Conservation (phyloP, 306 rosid genomes). For the Cicer pinnatifidum region DNA sequence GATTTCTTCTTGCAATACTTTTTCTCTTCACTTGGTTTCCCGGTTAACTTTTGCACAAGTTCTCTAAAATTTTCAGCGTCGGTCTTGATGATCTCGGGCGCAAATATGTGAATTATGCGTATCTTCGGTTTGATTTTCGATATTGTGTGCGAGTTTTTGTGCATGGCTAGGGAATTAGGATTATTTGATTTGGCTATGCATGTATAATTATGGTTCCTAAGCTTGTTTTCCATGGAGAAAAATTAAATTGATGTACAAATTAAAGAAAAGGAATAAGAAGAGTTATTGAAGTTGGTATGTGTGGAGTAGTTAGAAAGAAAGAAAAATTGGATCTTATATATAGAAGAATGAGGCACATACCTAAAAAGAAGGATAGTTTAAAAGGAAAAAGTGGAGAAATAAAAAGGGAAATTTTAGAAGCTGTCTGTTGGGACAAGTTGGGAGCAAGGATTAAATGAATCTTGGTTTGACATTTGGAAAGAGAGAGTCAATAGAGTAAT, state of each 20-base stretch:
- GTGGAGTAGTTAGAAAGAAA: slow-evolving; percentile 16
- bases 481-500: slow-evolving; percentile 52
- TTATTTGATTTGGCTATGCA: slow-evolving; percentile 36
- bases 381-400: slow-evolving; percentile 10
- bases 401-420: slow-evolving; percentile 4
- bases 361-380: not conserved
- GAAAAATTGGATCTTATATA: slow-evolving; percentile 33
- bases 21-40: slow-evolving; percentile 60
- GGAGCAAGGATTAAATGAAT: slow-evolving; percentile 64
- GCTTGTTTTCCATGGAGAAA: slow-evolving; percentile 54
- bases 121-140: slow-evolving; percentile 77
- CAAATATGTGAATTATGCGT: slow-evolving; percentile 87
- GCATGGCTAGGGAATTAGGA: slow-evolving; percentile 51
- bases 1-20: slow-evolving; percentile 40
- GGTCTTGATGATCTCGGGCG: slow-evolving; percentile 86
- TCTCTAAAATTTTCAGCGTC: slow-evolving; percentile 83
- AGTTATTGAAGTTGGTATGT: not conserved
- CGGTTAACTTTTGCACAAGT: slow-evolving; percentile 81
- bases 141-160: slow-evolving; percentile 60
- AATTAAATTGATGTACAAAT: not conserved
- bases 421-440: slow-evolving; percentile 61
- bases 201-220: slow-evolving; percentile 44
- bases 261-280: not conserved
- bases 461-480: slow-evolving; percentile 53
- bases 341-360: not conserved